Percentiles rank a stretch among this genome's conserved stretches.
Evolutionary conservation across 306 rosid genomes (phyloP).

Genomic region (Pterocarpus santalinus): DNA sequence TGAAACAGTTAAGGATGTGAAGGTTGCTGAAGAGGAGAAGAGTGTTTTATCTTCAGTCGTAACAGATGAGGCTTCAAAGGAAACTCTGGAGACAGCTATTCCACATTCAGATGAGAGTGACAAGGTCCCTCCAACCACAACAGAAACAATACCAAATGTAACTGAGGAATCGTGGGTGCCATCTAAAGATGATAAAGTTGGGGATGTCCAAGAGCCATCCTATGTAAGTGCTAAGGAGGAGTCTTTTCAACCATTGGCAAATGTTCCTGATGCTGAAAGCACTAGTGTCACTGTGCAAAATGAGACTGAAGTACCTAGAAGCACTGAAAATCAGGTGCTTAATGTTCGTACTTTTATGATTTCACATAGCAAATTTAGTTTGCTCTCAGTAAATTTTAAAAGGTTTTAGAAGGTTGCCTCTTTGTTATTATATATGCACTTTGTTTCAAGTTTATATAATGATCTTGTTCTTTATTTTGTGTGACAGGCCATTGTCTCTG

Average conservation of each 20-base stretch:
- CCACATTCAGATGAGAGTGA: conserved; percentile 36
- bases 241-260: conserved; percentile 44
- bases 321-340: conserved; percentile 58
- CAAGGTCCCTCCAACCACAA: conserved; percentile 34
- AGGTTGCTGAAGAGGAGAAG: conserved; percentile 37
- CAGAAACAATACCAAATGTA: conserved; percentile 38
- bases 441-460: neutral
- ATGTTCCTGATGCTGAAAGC: conserved; percentile 47
- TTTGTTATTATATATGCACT: neutral
- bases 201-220: conserved; percentile 50
- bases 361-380: neutral
- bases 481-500: conserved; percentile 49
- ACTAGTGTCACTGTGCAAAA: conserved; percentile 37
- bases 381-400: neutral
- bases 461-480: conserved; percentile 22
- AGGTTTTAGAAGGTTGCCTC: neutral
- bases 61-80: conserved; percentile 43
- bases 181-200: conserved; percentile 46
- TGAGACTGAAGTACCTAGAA: conserved; percentile 44
- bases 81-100: conserved; percentile 43
- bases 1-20: conserved; percentile 27
- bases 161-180: conserved; percentile 45
- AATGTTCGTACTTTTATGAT: neutral
- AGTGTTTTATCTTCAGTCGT: conserved; percentile 29
- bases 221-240: conserved; percentile 41